Base-by-base conservation (phyloP, 2,329 filamentous ascomycete species). In the Pyrenophora seminiperda region DNA sequence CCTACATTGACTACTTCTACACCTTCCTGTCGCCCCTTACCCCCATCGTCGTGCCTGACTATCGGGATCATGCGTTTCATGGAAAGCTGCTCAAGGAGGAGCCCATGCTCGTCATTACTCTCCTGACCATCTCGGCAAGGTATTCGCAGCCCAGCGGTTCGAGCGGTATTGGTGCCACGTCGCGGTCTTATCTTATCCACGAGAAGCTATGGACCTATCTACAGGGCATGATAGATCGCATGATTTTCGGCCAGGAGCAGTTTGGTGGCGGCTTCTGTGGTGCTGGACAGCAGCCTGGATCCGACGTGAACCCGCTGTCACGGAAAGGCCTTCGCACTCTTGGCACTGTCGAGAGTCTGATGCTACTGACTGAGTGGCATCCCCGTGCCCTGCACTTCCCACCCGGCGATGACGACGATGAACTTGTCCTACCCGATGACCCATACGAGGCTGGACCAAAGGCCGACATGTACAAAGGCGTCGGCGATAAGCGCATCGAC, bases 311-410 rank as follows among this genome's bases (percentile, higher is more conserved):
- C 72, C 76, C 81, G 11, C 73, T 80, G 2, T 76, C 77, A 13
- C 76, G 81, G 11, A 82, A 80, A 58, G 94, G 92, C 60, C 77
- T 97, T 44, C 83, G 94, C 43, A 96, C 93, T 0, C 77, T 99
- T 3, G 94, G 94, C 13, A 97, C 93, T 0, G 91, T 99, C 19
- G 94, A 99, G 75, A 95, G 91, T 27, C 77, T 99, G 24, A 86
- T 99, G 79, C 87, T 99, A 19, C 78, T 99, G 36, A 97, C 93
- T 1, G 94, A 99, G 68, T 99, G 94, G 93, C 93, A 97, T 71
- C 94, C 94, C 4, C 85, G 93, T 5, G 92, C 92, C 13, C 80
- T 99, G 53, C 93, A 97, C 71, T 99, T 97, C 66, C 94, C 94
- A 3, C 84, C 85, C 1, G 83, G 83, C 37, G 83, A 86, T 50